Base-by-base conservation (phyloP, 2,329 filamentous ascomycete genomes). In the Alternaria metachromatica region DNA sequence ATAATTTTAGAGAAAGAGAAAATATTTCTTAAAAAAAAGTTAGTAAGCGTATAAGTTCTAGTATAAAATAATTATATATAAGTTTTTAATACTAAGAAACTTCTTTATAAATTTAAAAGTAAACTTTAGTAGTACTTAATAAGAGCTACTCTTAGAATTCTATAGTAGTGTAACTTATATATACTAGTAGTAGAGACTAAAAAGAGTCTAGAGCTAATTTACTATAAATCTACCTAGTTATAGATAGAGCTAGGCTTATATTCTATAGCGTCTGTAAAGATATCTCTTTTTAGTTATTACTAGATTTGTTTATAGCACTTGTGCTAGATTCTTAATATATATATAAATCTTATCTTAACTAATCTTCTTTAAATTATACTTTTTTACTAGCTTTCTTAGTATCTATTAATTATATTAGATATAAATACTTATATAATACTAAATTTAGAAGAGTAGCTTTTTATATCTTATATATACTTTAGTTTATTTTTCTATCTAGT, bases 1-100 rank as follows among this genome's bases (percentile, higher is more conserved):
- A 78, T 77, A 58, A 79, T 73, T 60, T 79, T 65, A 15, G 67
- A 70, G 53, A 80, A 72, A 44, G 62, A 62, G 49, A 78, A 80
- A 33, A 66, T 70, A 63, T 78, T 78, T 18, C 51, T 55, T 55
- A 60, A 13, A 13, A 2, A 44, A 50, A 20, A 56, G 7, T 60
- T 11, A 20, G 28, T 11, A 12, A 25, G 23, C 9, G 4, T 26
- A 56, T 33, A 25, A 50, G 15, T 50, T 55, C 13, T 50, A 43
- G 4, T n/a, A 48, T 12, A 43, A 6, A 54, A 54, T 25, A 44
- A 59, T 51, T 11, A 33, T 11, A 9, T 21, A 51, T n/a, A 51
- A 23, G 71, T 68, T 1, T 51, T 51, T 51, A 21, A 51, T 21
- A 51, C 48, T 21, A 51, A 51, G 18, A 65, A 51, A 51, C 26